These are phyloP conservation scores for Phytopythium boreale DNA, from an alignment of 352 stramenopile species.

Conservation along the genomic window DNA sequence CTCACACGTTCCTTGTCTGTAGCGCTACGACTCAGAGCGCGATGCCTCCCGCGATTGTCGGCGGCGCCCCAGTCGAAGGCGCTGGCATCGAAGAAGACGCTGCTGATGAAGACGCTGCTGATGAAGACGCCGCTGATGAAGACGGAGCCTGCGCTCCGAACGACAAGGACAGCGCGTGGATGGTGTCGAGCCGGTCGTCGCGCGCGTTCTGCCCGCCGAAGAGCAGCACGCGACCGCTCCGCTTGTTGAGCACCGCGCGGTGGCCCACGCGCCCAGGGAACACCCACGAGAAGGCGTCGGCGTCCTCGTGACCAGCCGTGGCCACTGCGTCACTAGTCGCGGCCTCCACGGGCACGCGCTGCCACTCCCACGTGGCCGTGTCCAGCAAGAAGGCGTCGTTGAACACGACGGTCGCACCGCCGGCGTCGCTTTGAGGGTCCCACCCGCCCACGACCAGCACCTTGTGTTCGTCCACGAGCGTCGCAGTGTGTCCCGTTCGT, in stretches of 20 bases:
- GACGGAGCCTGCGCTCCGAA: not conserved
- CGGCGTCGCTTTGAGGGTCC: constrained; percentile 82
- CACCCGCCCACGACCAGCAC: constrained; percentile 93
- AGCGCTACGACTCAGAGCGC: not conserved
- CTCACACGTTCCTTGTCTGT: not conserved
- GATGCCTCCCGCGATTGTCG: not conserved
- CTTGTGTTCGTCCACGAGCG: constrained; percentile 80
- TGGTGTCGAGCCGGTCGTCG: constrained; percentile 79
- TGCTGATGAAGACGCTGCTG: too few species aligned
- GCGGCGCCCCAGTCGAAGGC: not conserved
- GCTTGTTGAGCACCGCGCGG: constrained; percentile 58
- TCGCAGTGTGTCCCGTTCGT: constrained; percentile 89
- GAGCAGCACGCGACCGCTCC: constrained; percentile 67
- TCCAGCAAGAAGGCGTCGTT: constrained; percentile 89
- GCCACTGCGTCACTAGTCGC: constrained; percentile 2
- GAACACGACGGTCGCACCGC: constrained; percentile 67
- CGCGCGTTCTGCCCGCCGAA: constrained; percentile 85
- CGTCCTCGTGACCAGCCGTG: not conserved
- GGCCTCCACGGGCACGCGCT: constrained; percentile 42
- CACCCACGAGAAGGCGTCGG: not conserved
- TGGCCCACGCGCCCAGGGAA: constrained; percentile 82
- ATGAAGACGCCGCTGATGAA: too few species aligned
- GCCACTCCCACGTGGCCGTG: constrained; percentile 90
- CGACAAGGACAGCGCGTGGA: constrained; percentile 62
- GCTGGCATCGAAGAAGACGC: not conserved